Base-by-base conservation (phyloP, 2,329 filamentous ascomycete species). In the Fusarium sp. region DNA sequence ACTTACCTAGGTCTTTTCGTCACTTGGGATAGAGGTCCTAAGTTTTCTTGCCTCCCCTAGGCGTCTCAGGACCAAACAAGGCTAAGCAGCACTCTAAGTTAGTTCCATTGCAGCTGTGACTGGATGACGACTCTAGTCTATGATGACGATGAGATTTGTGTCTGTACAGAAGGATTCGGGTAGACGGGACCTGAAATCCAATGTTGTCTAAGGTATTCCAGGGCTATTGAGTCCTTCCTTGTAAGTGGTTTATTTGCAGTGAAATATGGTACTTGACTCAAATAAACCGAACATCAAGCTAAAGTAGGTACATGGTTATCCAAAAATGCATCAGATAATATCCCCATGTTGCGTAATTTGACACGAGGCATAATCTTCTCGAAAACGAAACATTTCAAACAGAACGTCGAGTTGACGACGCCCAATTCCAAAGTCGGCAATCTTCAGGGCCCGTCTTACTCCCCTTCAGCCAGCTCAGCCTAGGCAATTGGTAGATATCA, bases 101-200 rank as follows among this genome's bases (percentile, higher is more conserved):
- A 22, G 45, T 47, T 33, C 29, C 29, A 49, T 55, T 52, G 20
- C 53, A 46, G 36, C 38, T 70, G 66, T 58, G 61, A 73, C 61
- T 73, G 70, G 70, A 59, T 54, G 52, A 50, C 54, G 47, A 42
- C 33, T 54, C 29, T 18, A 62, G 57, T 73, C 65, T 62, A 72
- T 73, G 70, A 72, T 72, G 70, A 70, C 45, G 46, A 44, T 58
- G 45, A 49, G 39, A 50, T 50, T 25, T 25, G 25, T 25, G 25
- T 25, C 35, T 52, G 33, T 38, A 36, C 17, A 27, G 22, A 31
- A 55, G 22, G 46, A 55, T 18, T 29, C 27, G 41, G 41, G n/a
- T 39, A 59, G 56, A n/a, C 15, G 18, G 53, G 41, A 25, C 35
- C 27, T 58, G 44, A 15, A 31, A 31, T 31, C 27, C 46, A 31